Conservation (phyloP, 495 filamentous ascomycete genomes). For the Talaromyces thailandensis region DNA sequence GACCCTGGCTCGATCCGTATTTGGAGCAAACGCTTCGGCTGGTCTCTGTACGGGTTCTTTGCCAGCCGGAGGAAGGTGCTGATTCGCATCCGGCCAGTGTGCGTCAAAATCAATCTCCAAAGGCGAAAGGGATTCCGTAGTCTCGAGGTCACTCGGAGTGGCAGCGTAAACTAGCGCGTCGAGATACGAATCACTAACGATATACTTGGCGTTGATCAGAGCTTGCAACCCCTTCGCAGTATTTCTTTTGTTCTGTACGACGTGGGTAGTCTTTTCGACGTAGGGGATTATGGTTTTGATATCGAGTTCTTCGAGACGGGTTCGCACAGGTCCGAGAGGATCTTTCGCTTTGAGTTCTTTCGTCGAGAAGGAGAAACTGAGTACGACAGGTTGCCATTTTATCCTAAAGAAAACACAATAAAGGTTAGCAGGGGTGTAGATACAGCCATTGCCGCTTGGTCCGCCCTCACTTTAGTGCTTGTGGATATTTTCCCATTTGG, state of each 20-base stretch:
- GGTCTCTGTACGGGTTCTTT: constrained; percentile 62
- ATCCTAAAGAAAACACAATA: constrained; percentile 41
- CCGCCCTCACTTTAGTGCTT: constrained; percentile 37
- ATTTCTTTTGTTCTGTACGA: constrained; percentile 84
- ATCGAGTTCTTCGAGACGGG: constrained; percentile 68
- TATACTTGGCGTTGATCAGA: constrained; percentile 72
- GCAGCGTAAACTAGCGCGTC: constrained; percentile 66
- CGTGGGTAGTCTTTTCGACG: constrained; percentile 66
- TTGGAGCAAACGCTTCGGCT: constrained; percentile 56
- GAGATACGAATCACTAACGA: constrained; percentile 70
- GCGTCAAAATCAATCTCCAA: constrained; percentile 80
- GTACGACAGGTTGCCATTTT: constrained; percentile 68
- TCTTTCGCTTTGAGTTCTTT: constrained; percentile 67
- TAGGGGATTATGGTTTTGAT: constrained; percentile 76
- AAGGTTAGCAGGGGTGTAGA: not conserved
- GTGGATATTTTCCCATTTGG: constrained; percentile 53
- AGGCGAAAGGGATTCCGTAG: constrained; percentile 45
- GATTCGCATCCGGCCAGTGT: constrained; percentile 65
- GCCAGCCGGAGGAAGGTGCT: constrained; percentile 64
- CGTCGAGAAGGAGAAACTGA: constrained; percentile 74
- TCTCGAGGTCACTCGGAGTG: constrained; percentile 39
- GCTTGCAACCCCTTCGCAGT: constrained; percentile 78
- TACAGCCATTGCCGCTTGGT: not conserved
- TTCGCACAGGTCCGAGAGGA: constrained; percentile 48
- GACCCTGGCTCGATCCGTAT: constrained; percentile 53